Conservation (phyloP, 2,329 filamentous ascomycete species). For the Apiospora sp. region DNA sequence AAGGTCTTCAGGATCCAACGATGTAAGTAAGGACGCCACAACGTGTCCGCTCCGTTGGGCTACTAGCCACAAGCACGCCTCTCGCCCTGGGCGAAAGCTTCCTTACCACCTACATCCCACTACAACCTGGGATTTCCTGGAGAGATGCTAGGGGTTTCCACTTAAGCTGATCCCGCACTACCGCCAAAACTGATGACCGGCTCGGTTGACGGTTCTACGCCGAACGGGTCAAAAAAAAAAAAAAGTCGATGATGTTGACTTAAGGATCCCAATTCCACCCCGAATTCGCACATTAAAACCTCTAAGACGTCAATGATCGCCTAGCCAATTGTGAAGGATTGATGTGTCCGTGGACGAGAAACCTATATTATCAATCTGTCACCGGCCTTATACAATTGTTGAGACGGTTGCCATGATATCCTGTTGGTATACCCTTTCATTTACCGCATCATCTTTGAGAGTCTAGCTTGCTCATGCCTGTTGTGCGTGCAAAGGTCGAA, state of each 20-base stretch:
- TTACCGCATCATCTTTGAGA: background rate
- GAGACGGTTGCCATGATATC: constrained; percentile 20
- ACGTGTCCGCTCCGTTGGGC: background rate
- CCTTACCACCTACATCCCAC: background rate
- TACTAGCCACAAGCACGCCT: constrained; percentile 8
- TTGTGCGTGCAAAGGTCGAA: background rate
- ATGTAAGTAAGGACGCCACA: background rate
- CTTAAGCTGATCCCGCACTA: background rate
- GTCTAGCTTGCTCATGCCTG: constrained; percentile 11
- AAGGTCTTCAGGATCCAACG: background rate
- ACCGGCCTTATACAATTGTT: background rate
- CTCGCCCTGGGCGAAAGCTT: background rate
- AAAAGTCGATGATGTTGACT: constrained; percentile 23
- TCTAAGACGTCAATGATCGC: background rate
- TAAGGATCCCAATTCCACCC: background rate
- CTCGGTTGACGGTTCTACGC: constrained; percentile 1
- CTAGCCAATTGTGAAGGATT: background rate
- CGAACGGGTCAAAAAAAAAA: constrained; percentile 5
- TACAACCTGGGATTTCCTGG: background rate
- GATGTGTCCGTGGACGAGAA: background rate
- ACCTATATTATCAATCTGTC: background rate
- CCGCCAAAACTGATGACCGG: constrained; percentile 12
- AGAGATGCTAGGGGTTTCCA: background rate
- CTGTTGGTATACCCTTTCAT: constrained; percentile 1
- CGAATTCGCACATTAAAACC: background rate